phyloP scores from a whole-genome alignment of 116 monocot genomes.

The Trichopus zeylanicus region DNA sequence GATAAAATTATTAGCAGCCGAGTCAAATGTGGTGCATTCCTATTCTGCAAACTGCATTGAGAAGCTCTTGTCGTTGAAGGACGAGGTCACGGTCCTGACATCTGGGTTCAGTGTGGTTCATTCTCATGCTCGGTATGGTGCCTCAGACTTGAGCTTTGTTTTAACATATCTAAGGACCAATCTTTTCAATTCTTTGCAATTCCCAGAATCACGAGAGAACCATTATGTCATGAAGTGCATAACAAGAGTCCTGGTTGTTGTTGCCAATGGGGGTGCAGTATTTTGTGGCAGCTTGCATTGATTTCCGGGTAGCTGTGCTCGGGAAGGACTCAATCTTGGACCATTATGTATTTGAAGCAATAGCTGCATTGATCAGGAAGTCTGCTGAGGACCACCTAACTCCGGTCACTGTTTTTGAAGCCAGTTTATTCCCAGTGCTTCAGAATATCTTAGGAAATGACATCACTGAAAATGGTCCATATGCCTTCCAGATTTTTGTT shows the following conservation, averaged over 20 bases:
- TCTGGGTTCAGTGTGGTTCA: slow-evolving; percentile 17
- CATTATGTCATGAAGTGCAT: slow-evolving; percentile 95
- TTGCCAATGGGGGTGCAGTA: slow-evolving; percentile 41
- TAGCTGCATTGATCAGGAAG: slow-evolving; percentile 66
- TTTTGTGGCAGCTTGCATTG: slow-evolving; percentile 46
- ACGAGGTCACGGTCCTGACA: slow-evolving; percentile 19
- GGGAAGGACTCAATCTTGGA: slow-evolving; percentile 74
- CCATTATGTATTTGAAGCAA: slow-evolving; percentile 87
- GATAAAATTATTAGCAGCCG: slow-evolving; percentile 46
- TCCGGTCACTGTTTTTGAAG: slow-evolving; percentile 48
- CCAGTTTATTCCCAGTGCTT: slow-evolving; percentile 74
- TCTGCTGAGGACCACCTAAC: slow-evolving; percentile 60
- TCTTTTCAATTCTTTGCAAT: slow-evolving; percentile 59
- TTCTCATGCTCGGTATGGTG: slow-evolving; percentile 29
- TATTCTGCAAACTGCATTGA: slow-evolving; percentile 96
- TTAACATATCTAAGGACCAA: slow-evolving; percentile 43
- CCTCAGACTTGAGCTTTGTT: slow-evolving; percentile 52
- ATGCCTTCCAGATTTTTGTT: slow-evolving; percentile 93
- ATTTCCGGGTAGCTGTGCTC: slow-evolving; percentile 44
- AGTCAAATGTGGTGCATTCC: slow-evolving; percentile 92
- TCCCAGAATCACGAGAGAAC: slow-evolving; percentile 92
- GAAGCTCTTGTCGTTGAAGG: slow-evolving; percentile 77
- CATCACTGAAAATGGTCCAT: slow-evolving; percentile 90
- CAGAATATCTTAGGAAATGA: slow-evolving; percentile 72
- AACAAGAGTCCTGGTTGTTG: slow-evolving; percentile 69